A percentile compares a stretch with the other conserved stretches of the same genome.
Evolutionary conservation across 2,329 filamentous ascomycete species (phyloP).

Genomic region (Grosmannia huntii): DNA sequence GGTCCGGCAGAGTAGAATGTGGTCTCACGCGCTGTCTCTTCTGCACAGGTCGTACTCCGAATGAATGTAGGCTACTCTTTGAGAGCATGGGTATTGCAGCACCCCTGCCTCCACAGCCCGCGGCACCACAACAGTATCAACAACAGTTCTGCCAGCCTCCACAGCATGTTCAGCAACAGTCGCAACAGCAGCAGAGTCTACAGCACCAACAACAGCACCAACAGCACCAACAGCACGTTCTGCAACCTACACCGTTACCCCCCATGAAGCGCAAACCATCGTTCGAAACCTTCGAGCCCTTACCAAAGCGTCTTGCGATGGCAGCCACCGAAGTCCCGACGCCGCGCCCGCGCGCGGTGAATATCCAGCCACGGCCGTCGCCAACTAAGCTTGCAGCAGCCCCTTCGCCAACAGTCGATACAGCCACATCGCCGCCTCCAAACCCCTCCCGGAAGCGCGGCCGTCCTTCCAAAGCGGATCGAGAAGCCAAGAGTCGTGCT

Average conservation of each 20-base stretch:
- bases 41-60: constrained; percentile 20
- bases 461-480: constrained; percentile 21
- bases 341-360: constrained; percentile 11
- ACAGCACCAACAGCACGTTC: constrained; percentile 12
- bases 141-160: neutral
- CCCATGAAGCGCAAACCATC: constrained; percentile 19
- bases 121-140: neutral
- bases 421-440: neutral
- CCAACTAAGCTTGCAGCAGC: constrained; percentile 14
- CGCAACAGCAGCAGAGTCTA: neutral
- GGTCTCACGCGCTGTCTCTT: constrained; percentile 6
- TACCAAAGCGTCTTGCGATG: constrained; percentile 19
- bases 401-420: neutral
- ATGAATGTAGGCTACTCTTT: constrained; percentile 21
- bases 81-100: constrained; percentile 15
- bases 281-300: constrained; percentile 18
- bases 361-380: constrained; percentile 20
- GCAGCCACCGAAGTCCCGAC: constrained; percentile 6
- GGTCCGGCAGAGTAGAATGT: neutral
- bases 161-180: neutral
- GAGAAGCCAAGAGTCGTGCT: constrained; percentile 16
- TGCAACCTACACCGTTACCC: neutral
- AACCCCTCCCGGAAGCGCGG: constrained; percentile 17
- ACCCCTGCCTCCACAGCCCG: constrained; percentile 7
- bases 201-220: neutral